Conservation (phyloP, 139 green algal genomes). For the Volvox africanus region DNA sequence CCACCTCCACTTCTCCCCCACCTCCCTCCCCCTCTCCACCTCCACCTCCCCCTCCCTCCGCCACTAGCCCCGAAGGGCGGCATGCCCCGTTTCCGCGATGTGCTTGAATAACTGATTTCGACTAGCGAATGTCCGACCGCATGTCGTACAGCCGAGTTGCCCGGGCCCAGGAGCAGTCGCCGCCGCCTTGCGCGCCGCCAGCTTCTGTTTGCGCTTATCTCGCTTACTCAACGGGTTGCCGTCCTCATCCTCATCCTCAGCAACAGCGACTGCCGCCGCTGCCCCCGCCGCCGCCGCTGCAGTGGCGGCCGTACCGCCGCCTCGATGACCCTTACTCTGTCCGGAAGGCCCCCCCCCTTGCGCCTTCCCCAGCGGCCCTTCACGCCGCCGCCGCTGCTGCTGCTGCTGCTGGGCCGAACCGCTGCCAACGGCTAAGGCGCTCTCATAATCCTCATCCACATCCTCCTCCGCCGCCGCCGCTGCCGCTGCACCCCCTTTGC, state of each 20-base stretch:
- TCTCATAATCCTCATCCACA: neutral
- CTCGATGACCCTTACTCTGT: neutral
- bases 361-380: neutral
- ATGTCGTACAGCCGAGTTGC: conserved; percentile 67
- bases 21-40: neutral
- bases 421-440: neutral
- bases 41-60: neutral
- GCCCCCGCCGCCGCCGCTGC: neutral
- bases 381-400: neutral
- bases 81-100: conserved; percentile 71
- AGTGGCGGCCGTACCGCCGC: neutral
- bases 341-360: neutral
- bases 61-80: conserved; percentile 54
- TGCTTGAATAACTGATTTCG: conserved; percentile 84
- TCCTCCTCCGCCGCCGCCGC: neutral
- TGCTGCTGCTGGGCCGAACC: neutral
- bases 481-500: conserved; percentile 14
- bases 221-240: conserved; percentile 35
- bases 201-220: conserved; percentile 60
- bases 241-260: neutral
- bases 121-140: conserved; percentile 67
- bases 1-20: too few relatives aligned
- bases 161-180: neutral
- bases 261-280: neutral
- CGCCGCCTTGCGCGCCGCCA: conserved; percentile 22